These are phyloP conservation scores for Purshia tridentata DNA, from an alignment of 306 rosid genomes.

Conservation along the genomic window DNA sequence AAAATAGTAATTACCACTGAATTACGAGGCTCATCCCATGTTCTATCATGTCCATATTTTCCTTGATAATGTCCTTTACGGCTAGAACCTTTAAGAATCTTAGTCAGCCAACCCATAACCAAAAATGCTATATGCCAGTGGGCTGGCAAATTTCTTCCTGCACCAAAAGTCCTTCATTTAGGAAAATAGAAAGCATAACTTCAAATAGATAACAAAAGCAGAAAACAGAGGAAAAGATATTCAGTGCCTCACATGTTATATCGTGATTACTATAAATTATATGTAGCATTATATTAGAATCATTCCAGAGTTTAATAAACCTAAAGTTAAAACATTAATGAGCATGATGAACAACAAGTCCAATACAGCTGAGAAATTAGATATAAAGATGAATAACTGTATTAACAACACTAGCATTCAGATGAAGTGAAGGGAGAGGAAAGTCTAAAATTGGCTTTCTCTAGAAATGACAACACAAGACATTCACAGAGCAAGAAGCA, in stretches of 20 bases:
- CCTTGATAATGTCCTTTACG: slow-evolving; percentile 51
- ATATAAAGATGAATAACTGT: not conserved
- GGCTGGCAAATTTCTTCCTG: slow-evolving; percentile 41
- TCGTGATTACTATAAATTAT: not conserved
- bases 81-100: slow-evolving; percentile 66
- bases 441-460: not conserved
- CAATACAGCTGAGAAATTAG: not conserved
- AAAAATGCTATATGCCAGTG: slow-evolving; percentile 26
- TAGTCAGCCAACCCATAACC: slow-evolving; percentile 78
- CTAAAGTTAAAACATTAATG: not conserved
- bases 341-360: not conserved
- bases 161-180: slow-evolving; percentile 23
- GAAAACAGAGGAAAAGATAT: slow-evolving; percentile 12
- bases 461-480: not conserved
- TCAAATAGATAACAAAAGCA: slow-evolving; percentile 19
- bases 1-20: slow-evolving; percentile 56
- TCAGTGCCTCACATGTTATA: not conserved
- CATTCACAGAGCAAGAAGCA: not conserved
- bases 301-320: not conserved
- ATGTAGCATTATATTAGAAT: not conserved
- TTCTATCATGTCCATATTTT: slow-evolving; percentile 49
- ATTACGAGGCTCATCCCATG: slow-evolving; percentile 49
- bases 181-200: slow-evolving; percentile 2
- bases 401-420: not conserved
- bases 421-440: not conserved